Evolutionary conservation across 2,329 filamentous ascomycete species (phyloP), one percentile per base, ranked within the genome.

Genomic region (Exophiala alcalophila): DNA sequence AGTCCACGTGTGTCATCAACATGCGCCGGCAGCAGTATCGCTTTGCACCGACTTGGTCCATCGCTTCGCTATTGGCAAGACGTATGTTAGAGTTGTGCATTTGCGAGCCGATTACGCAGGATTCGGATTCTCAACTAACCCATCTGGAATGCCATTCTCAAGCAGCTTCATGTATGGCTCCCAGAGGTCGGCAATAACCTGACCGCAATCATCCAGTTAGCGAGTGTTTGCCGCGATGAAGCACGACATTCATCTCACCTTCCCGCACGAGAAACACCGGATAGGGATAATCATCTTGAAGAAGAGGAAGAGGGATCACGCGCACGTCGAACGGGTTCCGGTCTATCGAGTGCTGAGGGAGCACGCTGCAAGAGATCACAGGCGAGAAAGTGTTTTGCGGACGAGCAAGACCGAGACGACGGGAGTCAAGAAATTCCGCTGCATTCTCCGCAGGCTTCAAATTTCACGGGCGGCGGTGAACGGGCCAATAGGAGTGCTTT

Each of bases 1-100:
- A 76, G 66, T 98, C 92, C 60, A 98, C 92, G 69, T 98, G 92
- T 47, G 92, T 98, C 86, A 98, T 96, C 67, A 98, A 82, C 92
- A 98, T 98, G 61, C 92, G 85, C 58, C 92, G 86, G 73, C 92
- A 98, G 78, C 92, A 98, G 74, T 98, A 98, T 58, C 92, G 81
- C 69, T 88, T 91, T 61, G 94, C 84, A 43, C 89, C 89, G 39
- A 98, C 81, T 63, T 89, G 79, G 67, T 97, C 90, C 84, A 98
- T 94, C 28, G 91, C 92, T 65, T 96, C 89, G 61, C 92, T 96
- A 57, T 36, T 30, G 15, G 37, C 28, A 18, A 10, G 9, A 30
- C 31, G 16, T 21, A 14, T 2, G 20, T 38, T 30, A 37, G 33
- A 11, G 8, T 9, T 5, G n/a, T n/a, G n/a, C n/a, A 16, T 21